Conservation (phyloP, 495 filamentous ascomycete species). For the Podospora comata region DNA sequence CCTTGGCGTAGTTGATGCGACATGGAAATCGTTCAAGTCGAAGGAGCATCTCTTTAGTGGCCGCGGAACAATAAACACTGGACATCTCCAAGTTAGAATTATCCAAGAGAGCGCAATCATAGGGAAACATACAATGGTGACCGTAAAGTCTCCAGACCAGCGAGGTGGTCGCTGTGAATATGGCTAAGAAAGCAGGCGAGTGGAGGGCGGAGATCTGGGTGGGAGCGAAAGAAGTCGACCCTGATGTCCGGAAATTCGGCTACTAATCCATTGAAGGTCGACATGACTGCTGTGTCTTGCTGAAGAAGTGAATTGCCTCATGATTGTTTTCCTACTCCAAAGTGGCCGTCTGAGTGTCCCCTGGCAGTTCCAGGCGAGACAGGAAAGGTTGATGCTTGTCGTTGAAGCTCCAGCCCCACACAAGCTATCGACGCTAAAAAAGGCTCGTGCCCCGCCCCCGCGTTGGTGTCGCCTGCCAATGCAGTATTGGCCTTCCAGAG, state of each 20-base stretch:
- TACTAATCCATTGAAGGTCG: constrained; percentile 41
- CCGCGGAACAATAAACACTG: constrained; percentile 79
- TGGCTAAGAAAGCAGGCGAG: constrained; percentile 89
- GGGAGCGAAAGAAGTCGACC: constrained; percentile 80
- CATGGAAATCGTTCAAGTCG: constrained; percentile 72
- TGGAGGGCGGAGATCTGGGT: constrained; percentile 55
- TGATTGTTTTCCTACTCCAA: not conserved
- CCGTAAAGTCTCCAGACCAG: constrained; percentile 72
- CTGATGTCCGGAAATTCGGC: constrained; percentile 67
- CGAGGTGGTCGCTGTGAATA: constrained; percentile 88
- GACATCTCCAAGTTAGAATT: constrained; percentile 15
- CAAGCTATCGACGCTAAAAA: not conserved
- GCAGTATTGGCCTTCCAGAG: too few species aligned
- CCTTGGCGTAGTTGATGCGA: constrained; percentile 72
- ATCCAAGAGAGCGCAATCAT: not conserved
- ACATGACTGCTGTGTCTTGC: constrained; percentile 25
- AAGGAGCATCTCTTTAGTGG: constrained; percentile 74
- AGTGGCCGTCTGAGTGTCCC: too few species aligned
- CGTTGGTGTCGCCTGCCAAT: not conserved
- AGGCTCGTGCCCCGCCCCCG: not conserved
- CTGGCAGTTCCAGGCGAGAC: not conserved
- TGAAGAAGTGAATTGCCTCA: not conserved
- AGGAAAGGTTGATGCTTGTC: not conserved
- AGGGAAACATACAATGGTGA: constrained; percentile 58
- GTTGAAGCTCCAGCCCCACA: not conserved